Conservation (phyloP, 768 basidiomycete species). For the Lentinula boryana region DNA sequence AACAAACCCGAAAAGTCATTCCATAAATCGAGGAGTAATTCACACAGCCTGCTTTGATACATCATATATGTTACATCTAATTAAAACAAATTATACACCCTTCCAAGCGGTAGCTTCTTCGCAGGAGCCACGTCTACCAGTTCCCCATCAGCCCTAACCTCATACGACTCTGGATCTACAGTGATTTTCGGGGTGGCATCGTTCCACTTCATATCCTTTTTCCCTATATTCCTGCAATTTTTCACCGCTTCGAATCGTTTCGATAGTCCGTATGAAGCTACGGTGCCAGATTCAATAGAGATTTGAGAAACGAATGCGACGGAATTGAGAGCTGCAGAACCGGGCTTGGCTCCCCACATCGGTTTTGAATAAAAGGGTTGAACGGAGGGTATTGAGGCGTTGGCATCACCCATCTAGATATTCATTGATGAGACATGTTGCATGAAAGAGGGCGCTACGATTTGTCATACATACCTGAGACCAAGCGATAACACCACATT, state of each 20-base stretch:
- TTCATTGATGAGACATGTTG: not conserved
- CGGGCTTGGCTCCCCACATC: slow-evolving; percentile 88
- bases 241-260: slow-evolving; percentile 74
- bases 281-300: slow-evolving; percentile 53
- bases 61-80: not conserved
- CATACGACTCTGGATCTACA: slow-evolving; percentile 92
- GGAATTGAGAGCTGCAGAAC: slow-evolving; percentile 79
- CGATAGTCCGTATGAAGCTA: slow-evolving; percentile 60
- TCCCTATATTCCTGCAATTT: slow-evolving; percentile 68
- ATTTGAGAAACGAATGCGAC: slow-evolving; percentile 79
- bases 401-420: slow-evolving; percentile 89
- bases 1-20: no score
- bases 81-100: slow-evolving; percentile 79
- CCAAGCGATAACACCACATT: slow-evolving; percentile 90
- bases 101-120: slow-evolving; percentile 57
- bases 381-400: slow-evolving; percentile 93
- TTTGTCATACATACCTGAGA: slow-evolving; percentile 55
- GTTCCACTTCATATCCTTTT: slow-evolving; percentile 96
- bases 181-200: slow-evolving; percentile 70
- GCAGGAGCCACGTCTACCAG: slow-evolving; percentile 77
- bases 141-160: slow-evolving; percentile 76
- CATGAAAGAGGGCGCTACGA: not conserved
- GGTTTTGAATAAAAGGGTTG: slow-evolving; percentile 83
- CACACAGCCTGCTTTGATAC: not conserved
- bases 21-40: no score